phyloP scores from a whole-genome alignment of 202 grass and related monocot genomes.

The Eragrostis tef region DNA sequence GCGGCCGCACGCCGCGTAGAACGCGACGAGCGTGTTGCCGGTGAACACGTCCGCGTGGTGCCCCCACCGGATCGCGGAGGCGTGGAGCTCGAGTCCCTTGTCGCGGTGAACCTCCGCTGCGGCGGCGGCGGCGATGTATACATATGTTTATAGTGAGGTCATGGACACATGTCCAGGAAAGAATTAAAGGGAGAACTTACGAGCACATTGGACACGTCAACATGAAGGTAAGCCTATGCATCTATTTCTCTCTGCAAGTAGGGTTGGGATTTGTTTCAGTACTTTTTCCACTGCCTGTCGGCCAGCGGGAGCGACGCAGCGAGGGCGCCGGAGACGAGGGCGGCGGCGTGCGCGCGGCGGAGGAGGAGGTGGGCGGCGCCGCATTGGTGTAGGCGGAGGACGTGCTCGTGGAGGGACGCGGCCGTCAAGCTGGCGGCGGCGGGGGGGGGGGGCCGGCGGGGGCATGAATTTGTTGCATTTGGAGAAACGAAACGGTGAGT shows the following conservation, averaged over 20 bases:
- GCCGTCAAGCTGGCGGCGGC: not conserved
- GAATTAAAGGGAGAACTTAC: not conserved
- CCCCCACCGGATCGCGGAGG: slow-evolving; percentile 55
- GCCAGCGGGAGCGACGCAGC: too few relatives aligned
- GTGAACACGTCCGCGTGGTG: slow-evolving; percentile 61
- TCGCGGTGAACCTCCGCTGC: not conserved
- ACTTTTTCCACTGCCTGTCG: not conserved
- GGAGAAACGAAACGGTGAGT: not conserved
- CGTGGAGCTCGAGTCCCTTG: slow-evolving; percentile 82
- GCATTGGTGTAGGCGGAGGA: slow-evolving; percentile 55
- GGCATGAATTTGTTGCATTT: not conserved
- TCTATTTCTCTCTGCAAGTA: not conserved
- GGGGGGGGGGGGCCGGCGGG: slow-evolving; percentile 1
- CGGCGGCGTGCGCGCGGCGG: slow-evolving; percentile 53
- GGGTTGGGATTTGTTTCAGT: not conserved
- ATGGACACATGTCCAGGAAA: not conserved
- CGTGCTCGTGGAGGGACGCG: slow-evolving; percentile 43
- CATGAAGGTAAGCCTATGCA: not conserved
- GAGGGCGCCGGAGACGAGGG: slow-evolving; percentile 58
- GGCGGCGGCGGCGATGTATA: slow-evolving; percentile 35
- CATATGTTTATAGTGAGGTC: not conserved
- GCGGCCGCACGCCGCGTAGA: slow-evolving; percentile 52
- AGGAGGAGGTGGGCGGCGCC: slow-evolving; percentile 28
- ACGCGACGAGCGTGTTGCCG: slow-evolving; percentile 68
- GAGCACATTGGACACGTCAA: not conserved